Base-by-base conservation (phyloP, 2,329 filamentous ascomycete species). In the Sordariomycetes sp. region DNA sequence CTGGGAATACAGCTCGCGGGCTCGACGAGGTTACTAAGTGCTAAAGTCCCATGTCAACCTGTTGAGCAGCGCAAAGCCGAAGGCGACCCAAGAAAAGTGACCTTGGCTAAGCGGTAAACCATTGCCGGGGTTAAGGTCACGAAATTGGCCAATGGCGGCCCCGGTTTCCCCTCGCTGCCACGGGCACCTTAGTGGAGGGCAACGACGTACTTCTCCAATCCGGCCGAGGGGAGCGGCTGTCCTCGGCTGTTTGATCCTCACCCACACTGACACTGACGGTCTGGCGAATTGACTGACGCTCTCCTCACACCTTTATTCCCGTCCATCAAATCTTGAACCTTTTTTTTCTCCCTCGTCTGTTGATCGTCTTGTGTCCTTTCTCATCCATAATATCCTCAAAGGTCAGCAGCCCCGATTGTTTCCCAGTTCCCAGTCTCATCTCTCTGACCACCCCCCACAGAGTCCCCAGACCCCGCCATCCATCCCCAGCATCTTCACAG, bases 141-240 rank as follows among this genome's bases (percentile, higher is more conserved):
- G 46, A 41, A 36, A 54, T 55, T 55, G 52, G 24, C 51, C 51
- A 54, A 53, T 51, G 14, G 18, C 26, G 29, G 34, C 42, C 29
- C 43, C 42, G 36, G 33, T 31, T 30, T 32, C 38, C 41, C 33
- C 32, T 33, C 37, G 35, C 16, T 14, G 30, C 44, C 45, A 15
- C 8, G 19, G 5, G 10, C 18, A 9, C 21, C 18, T 6, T 16
- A 29, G 34, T 17, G 28, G 23, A 36, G 23, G 26, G 50, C 45
- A 33, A 40, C 54, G 54, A 54, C 47, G 57, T 53, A 45, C 45
- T 46, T 57, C 54, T n/a, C 15, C 18, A 9, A 23, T 25, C 7
- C 17, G 34, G 34, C 21, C 34, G 23, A 36, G 23, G 26, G 50
- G 45, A 33, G 41, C 54, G 54, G 54, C 47, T 57, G 52, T 45